Evolutionary conservation across 768 basidiomycete species (phyloP), one percentile per base, ranked within the genome.

Genomic region (Calocybe indica): DNA sequence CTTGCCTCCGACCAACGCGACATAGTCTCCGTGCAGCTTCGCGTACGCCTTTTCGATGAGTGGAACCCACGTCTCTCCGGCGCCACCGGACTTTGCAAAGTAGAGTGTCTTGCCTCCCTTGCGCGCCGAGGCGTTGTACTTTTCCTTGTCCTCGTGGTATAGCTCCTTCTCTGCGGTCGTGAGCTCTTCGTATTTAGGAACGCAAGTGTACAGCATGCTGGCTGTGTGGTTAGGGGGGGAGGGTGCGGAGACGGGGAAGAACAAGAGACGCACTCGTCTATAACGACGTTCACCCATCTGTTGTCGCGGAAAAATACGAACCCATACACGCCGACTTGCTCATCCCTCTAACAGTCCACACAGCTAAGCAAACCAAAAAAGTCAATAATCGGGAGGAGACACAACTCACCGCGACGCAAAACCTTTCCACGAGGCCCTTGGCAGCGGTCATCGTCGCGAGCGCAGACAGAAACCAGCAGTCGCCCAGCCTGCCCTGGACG

Each of bases 21-120:
- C 58, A 47, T 71, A 73, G 48, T 71, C 68, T 2, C 77, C 77
- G 55, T 80, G 75, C 1, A 79, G 52, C 58, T 80, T 80, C 2
- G 78, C 78, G 49, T 71, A 80, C 2, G 78, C 78, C 56, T 80
- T 80, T 56, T 80, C 78, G n/a, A 79, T 67, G n/a, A 80, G 58
- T 2, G 78, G 74, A 0, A 78, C 75, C 78, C 78, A 79, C 4
- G 76, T 78, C 50, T 79, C 78, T 30, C 71, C 72, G 40, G 70
- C 65, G 5, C 69, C 62, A 1, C 69, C 71, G 5, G 73, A 75
- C 43, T 66, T 69, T 7, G 78, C 75, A 55, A 79, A 80, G 51
- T 73, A 78, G 33, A 79, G 54, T 1, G 64, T 64, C 55, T 76
- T 77, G 30, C 69, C 70, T 32, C 76, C 74, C 43, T 71, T 73